phyloP scores from a whole-genome alignment of 805 yeast species.

The Candida sphagnicola region DNA sequence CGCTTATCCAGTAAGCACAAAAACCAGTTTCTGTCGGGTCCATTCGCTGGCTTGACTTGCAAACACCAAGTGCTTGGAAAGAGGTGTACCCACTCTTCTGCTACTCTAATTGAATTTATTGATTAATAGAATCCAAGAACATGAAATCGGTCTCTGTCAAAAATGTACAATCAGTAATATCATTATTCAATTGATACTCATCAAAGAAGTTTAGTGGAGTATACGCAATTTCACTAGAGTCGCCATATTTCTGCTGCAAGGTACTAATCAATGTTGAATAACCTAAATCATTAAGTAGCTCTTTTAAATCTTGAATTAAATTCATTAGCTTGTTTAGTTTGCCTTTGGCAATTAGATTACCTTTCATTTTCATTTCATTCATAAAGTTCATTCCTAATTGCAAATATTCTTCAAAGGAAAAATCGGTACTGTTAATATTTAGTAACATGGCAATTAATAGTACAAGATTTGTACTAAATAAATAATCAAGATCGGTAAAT shows the following conservation, averaged over 20 bases:
- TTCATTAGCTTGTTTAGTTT: constrained; percentile 12
- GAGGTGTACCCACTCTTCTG: too few relatives aligned
- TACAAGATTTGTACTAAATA: constrained; percentile 17
- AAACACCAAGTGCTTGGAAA: too few relatives aligned
- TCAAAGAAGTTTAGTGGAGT: constrained; percentile 6
- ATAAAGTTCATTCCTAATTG: constrained; percentile 14
- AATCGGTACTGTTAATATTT: constrained; percentile 8
- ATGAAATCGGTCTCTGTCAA: constrained; percentile 3
- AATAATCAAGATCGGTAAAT: constrained; percentile 23
- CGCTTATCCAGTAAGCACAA: too few relatives aligned
- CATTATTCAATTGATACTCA: constrained; percentile 8
- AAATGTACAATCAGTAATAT: constrained; percentile 8
- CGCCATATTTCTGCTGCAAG: not conserved
- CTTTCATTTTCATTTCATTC: constrained; percentile 16
- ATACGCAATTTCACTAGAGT: not conserved
- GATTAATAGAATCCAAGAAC: constrained; percentile 1
- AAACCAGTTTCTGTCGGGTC: too few relatives aligned
- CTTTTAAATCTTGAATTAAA: constrained; percentile 4
- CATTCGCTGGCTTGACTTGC: too few relatives aligned
- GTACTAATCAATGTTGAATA: not conserved
- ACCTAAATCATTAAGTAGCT: constrained; percentile 3
- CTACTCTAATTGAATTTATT: too few relatives aligned
- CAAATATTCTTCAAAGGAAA: constrained; percentile 15
- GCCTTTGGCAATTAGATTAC: constrained; percentile 20
- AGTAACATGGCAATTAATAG: constrained; percentile 19